Evolutionary conservation across 345 rosid genomes (phyloP).

Genomic region (Durio zibethinus): DNA sequence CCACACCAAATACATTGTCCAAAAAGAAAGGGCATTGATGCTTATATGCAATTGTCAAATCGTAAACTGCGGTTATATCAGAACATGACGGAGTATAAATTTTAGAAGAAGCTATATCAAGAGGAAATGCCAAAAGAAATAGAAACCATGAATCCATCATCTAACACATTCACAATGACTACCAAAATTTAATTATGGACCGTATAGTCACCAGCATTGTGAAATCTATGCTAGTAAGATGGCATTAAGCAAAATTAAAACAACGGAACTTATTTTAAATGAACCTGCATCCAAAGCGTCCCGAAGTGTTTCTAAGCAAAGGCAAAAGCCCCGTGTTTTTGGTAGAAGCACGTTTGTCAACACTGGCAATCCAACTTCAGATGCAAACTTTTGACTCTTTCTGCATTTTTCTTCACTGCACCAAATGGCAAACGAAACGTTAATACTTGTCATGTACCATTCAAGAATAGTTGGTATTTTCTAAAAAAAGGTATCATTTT

Average conservation of each 20-base stretch:
- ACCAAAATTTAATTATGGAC: background rate
- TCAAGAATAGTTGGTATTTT: background rate
- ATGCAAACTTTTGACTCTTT: constrained; percentile 60
- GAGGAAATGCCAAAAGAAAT: background rate
- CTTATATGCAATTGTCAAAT: constrained; percentile 72
- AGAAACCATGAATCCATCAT: background rate
- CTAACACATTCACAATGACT: background rate
- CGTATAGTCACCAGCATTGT: background rate
- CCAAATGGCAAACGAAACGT: constrained; percentile 16
- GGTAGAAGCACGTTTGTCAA: constrained; percentile 71
- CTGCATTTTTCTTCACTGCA: constrained; percentile 70
- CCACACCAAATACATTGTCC: constrained; percentile 79
- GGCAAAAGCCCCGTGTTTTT: constrained; percentile 63
- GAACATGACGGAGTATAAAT: background rate
- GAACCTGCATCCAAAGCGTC: constrained; percentile 72
- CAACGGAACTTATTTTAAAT: background rate
- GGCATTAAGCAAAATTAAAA: background rate
- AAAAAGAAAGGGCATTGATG: constrained; percentile 60
- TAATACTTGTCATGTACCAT: background rate
- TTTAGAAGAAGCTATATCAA: background rate
- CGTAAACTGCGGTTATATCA: constrained; percentile 59
- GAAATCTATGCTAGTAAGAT: background rate
- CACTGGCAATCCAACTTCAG: constrained; percentile 68
- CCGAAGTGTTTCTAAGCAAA: constrained; percentile 63
- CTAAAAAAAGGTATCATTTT: background rate